Conservation (phyloP, 2,329 filamentous ascomycete genomes). For the Fusarium nematophilum region DNA sequence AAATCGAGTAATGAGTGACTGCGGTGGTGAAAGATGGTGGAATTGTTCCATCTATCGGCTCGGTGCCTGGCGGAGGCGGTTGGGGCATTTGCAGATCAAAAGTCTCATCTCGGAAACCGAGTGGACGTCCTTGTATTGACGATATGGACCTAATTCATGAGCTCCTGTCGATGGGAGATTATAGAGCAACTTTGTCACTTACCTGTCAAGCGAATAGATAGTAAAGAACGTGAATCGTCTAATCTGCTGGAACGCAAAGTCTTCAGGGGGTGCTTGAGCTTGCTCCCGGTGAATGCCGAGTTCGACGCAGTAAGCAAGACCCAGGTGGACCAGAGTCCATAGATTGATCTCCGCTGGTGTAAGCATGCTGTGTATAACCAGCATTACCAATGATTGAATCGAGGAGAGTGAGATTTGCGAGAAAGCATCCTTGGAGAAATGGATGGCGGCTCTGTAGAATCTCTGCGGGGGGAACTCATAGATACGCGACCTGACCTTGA, state of each 20-base stretch:
- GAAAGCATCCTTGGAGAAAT: conserved; percentile 47
- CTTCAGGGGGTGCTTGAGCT: conserved; percentile 2
- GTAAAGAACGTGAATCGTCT: conserved; percentile 48
- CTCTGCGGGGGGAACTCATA: conserved; percentile 49
- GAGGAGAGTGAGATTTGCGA: conserved; percentile 47
- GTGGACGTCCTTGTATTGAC: conserved; percentile 52
- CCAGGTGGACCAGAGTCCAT: conserved; percentile 51
- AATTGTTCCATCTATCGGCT: not conserved
- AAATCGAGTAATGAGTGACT: conserved; percentile 37
- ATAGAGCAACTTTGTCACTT: not conserved
- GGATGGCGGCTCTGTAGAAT: conserved; percentile 49
- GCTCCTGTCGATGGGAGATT: not conserved
- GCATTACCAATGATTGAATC: conserved; percentile 47
- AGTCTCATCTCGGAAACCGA: conserved; percentile 52
- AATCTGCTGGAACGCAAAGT: conserved; percentile 24
- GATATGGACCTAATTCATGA: conserved; percentile 46
- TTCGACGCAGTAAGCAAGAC: conserved; percentile 52
- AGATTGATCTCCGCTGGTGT: conserved; percentile 49
- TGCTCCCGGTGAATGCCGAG: conserved; percentile 51
- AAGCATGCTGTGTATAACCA: conserved; percentile 48
- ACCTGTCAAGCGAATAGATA: conserved; percentile 51
- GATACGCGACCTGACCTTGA: conserved; percentile 47
- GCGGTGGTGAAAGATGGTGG: conserved; percentile 6
- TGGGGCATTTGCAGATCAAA: conserved; percentile 47
- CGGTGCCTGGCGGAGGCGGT: not conserved